These are phyloP conservation scores for Lachnellula occidentalis DNA, from an alignment of 2,329 filamentous ascomycete genomes.

Conservation along the genomic window DNA sequence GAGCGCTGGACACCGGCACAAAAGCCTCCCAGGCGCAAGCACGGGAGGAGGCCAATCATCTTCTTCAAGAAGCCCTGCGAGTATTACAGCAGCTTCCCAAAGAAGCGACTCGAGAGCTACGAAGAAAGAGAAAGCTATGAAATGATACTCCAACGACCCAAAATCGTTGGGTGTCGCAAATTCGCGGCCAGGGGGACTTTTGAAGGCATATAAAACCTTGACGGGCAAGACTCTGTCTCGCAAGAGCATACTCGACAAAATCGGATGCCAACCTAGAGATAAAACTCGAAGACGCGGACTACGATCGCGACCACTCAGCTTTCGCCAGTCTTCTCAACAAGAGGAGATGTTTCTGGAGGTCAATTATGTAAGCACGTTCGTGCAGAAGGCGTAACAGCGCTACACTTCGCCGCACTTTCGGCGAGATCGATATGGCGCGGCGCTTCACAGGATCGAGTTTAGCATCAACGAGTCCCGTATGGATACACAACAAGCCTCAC, in stretches of 20 bases:
- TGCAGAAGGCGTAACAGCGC: not conserved
- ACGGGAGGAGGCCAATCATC: not conserved
- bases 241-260: not conserved
- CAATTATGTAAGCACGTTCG: not conserved
- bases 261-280: not conserved
- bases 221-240: not conserved
- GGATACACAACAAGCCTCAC: not conserved
- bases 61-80: not conserved
- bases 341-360: not conserved
- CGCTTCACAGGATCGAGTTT: not conserved
- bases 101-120: not conserved
- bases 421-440: not conserved
- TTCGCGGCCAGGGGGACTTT: not conserved
- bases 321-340: not conserved
- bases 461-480: not conserved
- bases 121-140: not conserved
- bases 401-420: not conserved
- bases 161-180: not conserved
- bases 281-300: not conserved
- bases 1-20: conserved; percentile 30
- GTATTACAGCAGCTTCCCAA: not conserved
- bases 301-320: not conserved
- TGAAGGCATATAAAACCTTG: not conserved
- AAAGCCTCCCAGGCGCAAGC: not conserved
- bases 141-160: not conserved